Percentiles rank a stretch among this genome's conserved stretches.
Evolutionary conservation across 2,329 filamentous ascomycete genomes (phyloP).

Genomic region (Tolypocladium tropicale): DNA sequence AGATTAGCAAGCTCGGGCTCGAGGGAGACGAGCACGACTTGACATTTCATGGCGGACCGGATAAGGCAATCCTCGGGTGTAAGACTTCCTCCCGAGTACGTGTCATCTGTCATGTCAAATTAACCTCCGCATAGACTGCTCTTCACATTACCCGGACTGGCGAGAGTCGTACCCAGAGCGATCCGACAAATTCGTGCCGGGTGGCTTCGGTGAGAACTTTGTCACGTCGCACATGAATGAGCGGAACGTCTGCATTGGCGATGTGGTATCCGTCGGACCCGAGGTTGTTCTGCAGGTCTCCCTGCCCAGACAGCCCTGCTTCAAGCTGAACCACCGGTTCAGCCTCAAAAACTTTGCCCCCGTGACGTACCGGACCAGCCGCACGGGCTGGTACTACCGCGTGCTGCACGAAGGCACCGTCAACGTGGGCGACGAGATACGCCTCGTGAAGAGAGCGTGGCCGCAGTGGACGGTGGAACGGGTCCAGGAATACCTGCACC

Average conservation of each 20-base stretch:
- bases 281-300: conserved; percentile 46
- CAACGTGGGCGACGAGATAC: conserved; percentile 44
- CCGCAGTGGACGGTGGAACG: conserved; percentile 53
- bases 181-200: conserved; percentile 40
- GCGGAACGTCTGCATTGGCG: conserved; percentile 55
- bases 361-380: conserved; percentile 41
- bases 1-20: conserved; percentile 39
- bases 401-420: conserved; percentile 46
- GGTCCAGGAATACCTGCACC: conserved; percentile 52
- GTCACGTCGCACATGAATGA: conserved; percentile 50
- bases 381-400: conserved; percentile 58
- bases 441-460: conserved; percentile 41
- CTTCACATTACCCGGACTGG: conserved; percentile 48
- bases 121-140: conserved; percentile 37
- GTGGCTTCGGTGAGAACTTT: conserved; percentile 57
- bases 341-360: conserved; percentile 51
- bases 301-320: conserved; percentile 54
- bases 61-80: conserved; percentile 54
- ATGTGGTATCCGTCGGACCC: conserved; percentile 41
- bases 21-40: conserved; percentile 51
- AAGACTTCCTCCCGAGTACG: conserved; percentile 11
- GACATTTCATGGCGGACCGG: conserved; percentile 49
- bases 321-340: conserved; percentile 60
- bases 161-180: conserved; percentile 38
- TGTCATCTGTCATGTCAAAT: not conserved